These are phyloP conservation scores for Pulveroboletus sp. DNA, from an alignment of 768 basidiomycete species.

Conservation along the genomic window DNA sequence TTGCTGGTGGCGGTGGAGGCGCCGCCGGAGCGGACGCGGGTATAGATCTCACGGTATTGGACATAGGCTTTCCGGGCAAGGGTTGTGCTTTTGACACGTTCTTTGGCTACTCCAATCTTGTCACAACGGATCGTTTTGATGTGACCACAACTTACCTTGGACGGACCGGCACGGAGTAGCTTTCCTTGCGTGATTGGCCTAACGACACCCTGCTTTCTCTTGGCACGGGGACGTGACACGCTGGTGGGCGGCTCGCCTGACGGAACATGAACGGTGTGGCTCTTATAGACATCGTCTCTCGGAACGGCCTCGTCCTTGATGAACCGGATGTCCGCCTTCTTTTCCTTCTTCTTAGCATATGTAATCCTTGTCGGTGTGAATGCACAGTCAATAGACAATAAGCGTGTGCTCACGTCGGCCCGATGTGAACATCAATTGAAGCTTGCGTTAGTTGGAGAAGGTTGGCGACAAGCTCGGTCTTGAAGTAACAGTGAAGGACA, in stretches of 20 bases:
- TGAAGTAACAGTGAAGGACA: constrained; percentile 85
- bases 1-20: constrained; percentile 40
- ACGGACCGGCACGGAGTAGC: constrained; percentile 70
- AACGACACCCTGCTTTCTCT: constrained; percentile 81
- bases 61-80: constrained; percentile 54
- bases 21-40: constrained; percentile 26
- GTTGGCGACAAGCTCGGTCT: constrained; percentile 87
- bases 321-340: constrained; percentile 81
- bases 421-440: constrained; percentile 66
- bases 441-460: constrained; percentile 79
- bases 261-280: constrained; percentile 80
- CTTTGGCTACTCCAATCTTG: constrained; percentile 42
- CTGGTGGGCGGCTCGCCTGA: constrained; percentile 86
- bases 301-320: constrained; percentile 82
- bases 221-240: constrained; percentile 77
- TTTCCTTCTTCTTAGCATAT: constrained; percentile 97
- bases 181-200: constrained; percentile 85
- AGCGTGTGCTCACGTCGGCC: constrained; percentile 60
- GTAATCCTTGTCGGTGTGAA: constrained; percentile 56
- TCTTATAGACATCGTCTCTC: constrained; percentile 87
- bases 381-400: not conserved
- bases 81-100: constrained; percentile 41
- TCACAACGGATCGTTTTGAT: not conserved
- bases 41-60: constrained; percentile 23
- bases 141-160: constrained; percentile 39